Evolutionary conservation across 2,329 filamentous ascomycete species (phyloP).

Genomic region (Neonectria punicea): DNA sequence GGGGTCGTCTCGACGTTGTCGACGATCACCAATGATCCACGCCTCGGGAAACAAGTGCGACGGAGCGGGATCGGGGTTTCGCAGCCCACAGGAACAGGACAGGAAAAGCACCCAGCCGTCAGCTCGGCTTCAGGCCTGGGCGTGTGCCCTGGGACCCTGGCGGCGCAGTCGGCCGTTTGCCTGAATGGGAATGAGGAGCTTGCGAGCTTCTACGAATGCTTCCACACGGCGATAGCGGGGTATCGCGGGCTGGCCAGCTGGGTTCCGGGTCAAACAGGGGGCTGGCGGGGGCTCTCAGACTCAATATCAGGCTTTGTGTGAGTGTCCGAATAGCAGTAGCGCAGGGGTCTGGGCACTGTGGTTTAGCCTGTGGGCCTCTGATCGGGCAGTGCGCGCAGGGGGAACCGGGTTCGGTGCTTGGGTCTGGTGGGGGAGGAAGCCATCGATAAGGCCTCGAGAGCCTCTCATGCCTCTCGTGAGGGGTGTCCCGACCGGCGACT

Average conservation of each 20-base stretch:
- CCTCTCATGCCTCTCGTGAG: slow-evolving; percentile 2
- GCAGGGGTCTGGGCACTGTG: slow-evolving; percentile 34
- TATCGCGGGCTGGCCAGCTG: slow-evolving; percentile 37
- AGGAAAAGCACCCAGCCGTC: slow-evolving; percentile 16
- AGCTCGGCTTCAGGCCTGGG: slow-evolving; percentile 12
- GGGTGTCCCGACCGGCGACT: neutral
- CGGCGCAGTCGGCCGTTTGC: slow-evolving; percentile 31
- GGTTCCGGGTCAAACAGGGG: slow-evolving; percentile 29
- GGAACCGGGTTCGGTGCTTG: slow-evolving; percentile 11
- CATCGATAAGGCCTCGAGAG: slow-evolving; percentile 34
- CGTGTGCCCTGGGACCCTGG: slow-evolving; percentile 6
- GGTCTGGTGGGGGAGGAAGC: slow-evolving; percentile 17
- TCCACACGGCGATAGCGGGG: slow-evolving; percentile 44
- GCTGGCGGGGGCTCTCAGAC: slow-evolving; percentile 1
- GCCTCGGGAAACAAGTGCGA: slow-evolving; percentile 14
- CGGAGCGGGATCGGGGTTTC: slow-evolving; percentile 21
- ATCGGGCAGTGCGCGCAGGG: slow-evolving; percentile 37
- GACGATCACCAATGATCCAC: slow-evolving; percentile 7
- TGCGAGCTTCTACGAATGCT: slow-evolving; percentile 43
- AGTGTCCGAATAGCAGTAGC: slow-evolving; percentile 29
- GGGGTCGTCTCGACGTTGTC: neutral
- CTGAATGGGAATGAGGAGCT: slow-evolving; percentile 41
- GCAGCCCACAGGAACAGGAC: neutral
- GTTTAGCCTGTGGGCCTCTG: slow-evolving; percentile 33
- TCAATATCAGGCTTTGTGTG: slow-evolving; percentile 8